Evolutionary conservation across 2,329 filamentous ascomycete genomes (phyloP).

Genomic region (Sporothrix mexicana): DNA sequence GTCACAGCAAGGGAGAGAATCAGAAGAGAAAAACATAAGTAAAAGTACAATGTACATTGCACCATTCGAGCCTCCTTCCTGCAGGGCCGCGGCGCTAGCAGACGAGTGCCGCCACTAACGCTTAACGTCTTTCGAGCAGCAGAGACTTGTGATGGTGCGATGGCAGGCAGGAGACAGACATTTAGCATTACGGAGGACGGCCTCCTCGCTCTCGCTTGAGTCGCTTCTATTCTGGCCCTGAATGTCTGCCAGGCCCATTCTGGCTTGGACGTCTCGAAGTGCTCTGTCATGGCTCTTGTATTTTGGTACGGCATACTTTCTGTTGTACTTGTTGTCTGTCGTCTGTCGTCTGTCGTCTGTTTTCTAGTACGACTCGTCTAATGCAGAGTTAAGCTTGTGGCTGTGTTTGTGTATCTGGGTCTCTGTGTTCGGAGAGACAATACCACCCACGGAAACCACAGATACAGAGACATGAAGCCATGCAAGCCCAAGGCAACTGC

Average conservation of each 20-base stretch:
- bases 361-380: not conserved
- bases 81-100: not conserved
- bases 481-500: not conserved
- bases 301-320: not conserved
- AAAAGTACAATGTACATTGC: too few relatives aligned
- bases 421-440: not conserved
- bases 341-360: too few relatives aligned
- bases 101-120: constrained; percentile 20
- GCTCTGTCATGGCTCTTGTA: not conserved
- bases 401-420: not conserved
- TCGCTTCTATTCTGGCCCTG: too few relatives aligned
- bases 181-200: too few relatives aligned
- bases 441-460: not conserved
- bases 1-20: not conserved
- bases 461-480: not conserved
- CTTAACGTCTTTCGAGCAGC: not conserved
- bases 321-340: not conserved
- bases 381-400: constrained; percentile 13
- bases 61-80: not conserved
- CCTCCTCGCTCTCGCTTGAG: too few relatives aligned
- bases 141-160: not conserved
- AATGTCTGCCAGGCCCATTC: not conserved
- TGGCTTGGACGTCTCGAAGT: too few relatives aligned
- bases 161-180: not conserved
- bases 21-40: not conserved